These are phyloP conservation scores for Cudoniella acicularis DNA, from an alignment of 495 filamentous ascomycete species.

Conservation along the genomic window DNA sequence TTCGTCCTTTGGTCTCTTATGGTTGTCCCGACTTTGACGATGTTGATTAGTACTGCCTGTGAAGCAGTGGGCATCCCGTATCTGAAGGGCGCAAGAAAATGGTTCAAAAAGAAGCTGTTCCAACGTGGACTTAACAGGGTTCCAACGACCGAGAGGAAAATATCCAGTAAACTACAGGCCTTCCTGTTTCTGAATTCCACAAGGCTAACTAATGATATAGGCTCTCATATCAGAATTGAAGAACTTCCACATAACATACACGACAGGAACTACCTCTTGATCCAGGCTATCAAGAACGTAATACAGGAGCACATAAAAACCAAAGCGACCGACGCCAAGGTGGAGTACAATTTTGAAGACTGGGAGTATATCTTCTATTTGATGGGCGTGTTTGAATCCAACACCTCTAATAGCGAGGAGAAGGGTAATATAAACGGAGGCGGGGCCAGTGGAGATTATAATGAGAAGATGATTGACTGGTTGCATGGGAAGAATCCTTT, in stretches of 20 bases:
- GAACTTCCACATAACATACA: constrained; percentile 9
- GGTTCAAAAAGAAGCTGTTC: neutral
- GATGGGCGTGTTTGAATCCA: constrained; percentile 5
- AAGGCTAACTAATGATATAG: neutral
- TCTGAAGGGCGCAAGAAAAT: neutral
- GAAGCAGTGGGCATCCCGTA: constrained; percentile 9
- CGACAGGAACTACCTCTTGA: constrained; percentile 11
- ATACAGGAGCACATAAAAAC: constrained; percentile 3
- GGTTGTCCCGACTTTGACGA: constrained; percentile 74
- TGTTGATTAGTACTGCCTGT: constrained; percentile 52
- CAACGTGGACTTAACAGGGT: neutral
- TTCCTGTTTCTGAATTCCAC: neutral
- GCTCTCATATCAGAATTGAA: neutral
- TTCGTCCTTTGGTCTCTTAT: constrained; percentile 87
- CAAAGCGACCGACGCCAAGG: neutral
- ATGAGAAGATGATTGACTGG: constrained; percentile 5
- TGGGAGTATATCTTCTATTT: constrained; percentile 18
- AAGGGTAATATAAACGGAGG: neutral
- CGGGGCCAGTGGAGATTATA: neutral
- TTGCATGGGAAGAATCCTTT: constrained; percentile 15
- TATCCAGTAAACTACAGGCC: neutral
- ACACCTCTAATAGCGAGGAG: neutral
- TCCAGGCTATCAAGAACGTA: constrained; percentile 11
- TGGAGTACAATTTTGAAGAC: constrained; percentile 10
- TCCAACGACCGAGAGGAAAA: neutral